Evolutionary conservation across 1,284 basidiomycete genomes (phyloP), one percentile per base, ranked within the genome.

Genomic region (Pseudozyma tsukubaensis): DNA sequence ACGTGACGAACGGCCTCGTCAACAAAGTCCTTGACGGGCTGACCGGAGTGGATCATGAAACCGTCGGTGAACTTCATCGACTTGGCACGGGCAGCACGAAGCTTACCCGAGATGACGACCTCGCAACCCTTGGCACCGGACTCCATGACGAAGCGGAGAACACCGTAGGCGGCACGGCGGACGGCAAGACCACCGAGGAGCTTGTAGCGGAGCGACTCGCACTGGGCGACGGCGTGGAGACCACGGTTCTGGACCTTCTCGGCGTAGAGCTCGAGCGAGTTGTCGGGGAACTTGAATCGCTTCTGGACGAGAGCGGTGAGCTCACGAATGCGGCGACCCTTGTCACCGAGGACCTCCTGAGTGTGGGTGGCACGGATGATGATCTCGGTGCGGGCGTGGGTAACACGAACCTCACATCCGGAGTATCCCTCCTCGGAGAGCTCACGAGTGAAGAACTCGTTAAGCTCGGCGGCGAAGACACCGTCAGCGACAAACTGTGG

Each of bases 41-140:
- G 96, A 90, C 97, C 97, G 78, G 97, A 98, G 91, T 99, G 97
- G 86, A 99, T 96, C 94, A 99, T 98, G 91, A 97, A 98, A 57
- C 97, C 97, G 85, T 99, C 97, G 85, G 95, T 97, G 89, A 99
- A 99, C 88, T 99, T 99, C 97, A 99, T 99, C 51, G 94, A 93
- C 89, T 99, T 99, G 85, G 97, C 97, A 90, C 95, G 94, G 81
- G 97, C 97, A 83, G 96, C 97, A 86, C 97, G 94, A 84, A 99
- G 93, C 88, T 99, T 99, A 86, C 97, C 97, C 78, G 96, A 99
- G 77, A 99, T 94, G 85, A 99, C 94, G 78, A 99, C 97, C 88
- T 99, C 97, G 86, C 95, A 98, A 87, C 97, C 97, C 89, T 99
- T 99, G 81, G 97, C 97, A 82, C 94, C 94, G 66, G 95, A 97